Evolutionary conservation across 495 filamentous ascomycete genomes (phyloP), one percentile per base, ranked within the genome.

Genomic region (Pseudoneurospora amorphoporcata): DNA sequence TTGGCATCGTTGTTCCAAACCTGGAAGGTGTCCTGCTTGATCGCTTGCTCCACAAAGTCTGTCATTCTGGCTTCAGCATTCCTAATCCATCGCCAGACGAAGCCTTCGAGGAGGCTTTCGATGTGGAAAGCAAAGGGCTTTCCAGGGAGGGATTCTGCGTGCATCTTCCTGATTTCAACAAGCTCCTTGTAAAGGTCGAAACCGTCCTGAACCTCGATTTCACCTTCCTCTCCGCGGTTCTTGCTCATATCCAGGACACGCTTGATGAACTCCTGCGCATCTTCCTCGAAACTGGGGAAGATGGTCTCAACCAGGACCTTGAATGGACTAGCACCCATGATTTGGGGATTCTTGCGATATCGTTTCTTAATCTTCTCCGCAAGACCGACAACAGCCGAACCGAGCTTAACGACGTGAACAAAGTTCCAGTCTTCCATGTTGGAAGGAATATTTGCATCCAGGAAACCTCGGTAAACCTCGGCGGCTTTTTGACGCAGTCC

Each of bases 11-110:
- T 86, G 8, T 85, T 85, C 42, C 91, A 86, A 68, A 95, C 88
- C 69, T 85, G 84, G 79, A 98, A 98, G 43, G 85, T 79, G 80
- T 99, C 96, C 77, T 95, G 92, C 81, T 91, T 94, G 76, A 95
- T 90, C 23, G 96, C 94, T 77, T 92, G 88, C 45, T 96, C 94
- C 39, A 98, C 92, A 86, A 95, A 95, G 19, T 90, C 90, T 77
- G 90, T 85, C 74, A 97, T 89, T 77, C 90, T 94, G 19, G 83
- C 82, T 71, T 97, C 94, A 32, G 92, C 93, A 74, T 89, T 88
- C 69, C 86, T 87, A 73, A 99, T 92, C 94, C 94, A 99, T 38
- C 92, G 89, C 94, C 94, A 97, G 37, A 97, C 95, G 80, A 98
- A 99, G 37, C 92, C 91, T 72, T 92, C 92, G 8, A 99, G 85